phyloP scores from a whole-genome alignment of 257 asterid species.

The Nicotiana sylvestris region DNA sequence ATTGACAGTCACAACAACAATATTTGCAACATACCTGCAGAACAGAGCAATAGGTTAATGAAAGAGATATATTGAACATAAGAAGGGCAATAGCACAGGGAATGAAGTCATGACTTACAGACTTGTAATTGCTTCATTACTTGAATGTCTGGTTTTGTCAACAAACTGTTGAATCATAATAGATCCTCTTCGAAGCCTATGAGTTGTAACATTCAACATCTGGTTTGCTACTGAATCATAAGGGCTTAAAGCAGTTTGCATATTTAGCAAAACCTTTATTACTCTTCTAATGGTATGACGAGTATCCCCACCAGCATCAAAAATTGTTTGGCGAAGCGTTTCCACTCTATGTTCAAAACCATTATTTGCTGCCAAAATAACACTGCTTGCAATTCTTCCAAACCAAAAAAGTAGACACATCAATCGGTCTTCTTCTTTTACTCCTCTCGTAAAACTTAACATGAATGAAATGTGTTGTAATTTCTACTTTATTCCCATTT shows the following conservation, averaged over 20 bases:
- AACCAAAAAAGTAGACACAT: background rate
- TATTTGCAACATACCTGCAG: slow-evolving; percentile 37
- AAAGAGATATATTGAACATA: background rate
- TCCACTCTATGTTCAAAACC: slow-evolving; percentile 29
- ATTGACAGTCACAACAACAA: slow-evolving; percentile 33
- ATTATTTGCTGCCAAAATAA: slow-evolving; percentile 29
- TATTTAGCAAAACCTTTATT: slow-evolving; percentile 25
- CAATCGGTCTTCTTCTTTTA: background rate
- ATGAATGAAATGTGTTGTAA: background rate
- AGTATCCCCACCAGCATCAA: slow-evolving; percentile 36
- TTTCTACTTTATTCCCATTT: no score
- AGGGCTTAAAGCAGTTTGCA: slow-evolving; percentile 34
- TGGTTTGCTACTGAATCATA: slow-evolving; percentile 32
- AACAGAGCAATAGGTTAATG: background rate
- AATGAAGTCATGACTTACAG: slow-evolving; percentile 23
- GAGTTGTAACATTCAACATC: slow-evolving; percentile 30
- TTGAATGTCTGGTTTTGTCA: slow-evolving; percentile 21
- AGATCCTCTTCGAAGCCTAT: slow-evolving; percentile 34
- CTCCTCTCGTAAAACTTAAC: background rate
- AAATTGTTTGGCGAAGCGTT: slow-evolving; percentile 30
- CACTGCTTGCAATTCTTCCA: slow-evolving; percentile 38
- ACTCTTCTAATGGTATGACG: slow-evolving; percentile 32
- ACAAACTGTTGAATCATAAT: slow-evolving; percentile 25
- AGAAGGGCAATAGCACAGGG: background rate
- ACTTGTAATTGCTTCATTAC: slow-evolving; percentile 29